Percentiles rank a stretch among this genome's conserved stretches.
These are phyloP conservation scores for Cyclostephanos invisitatus DNA, from an alignment of 108 stramenopile genomes.

Conservation along the genomic window DNA sequence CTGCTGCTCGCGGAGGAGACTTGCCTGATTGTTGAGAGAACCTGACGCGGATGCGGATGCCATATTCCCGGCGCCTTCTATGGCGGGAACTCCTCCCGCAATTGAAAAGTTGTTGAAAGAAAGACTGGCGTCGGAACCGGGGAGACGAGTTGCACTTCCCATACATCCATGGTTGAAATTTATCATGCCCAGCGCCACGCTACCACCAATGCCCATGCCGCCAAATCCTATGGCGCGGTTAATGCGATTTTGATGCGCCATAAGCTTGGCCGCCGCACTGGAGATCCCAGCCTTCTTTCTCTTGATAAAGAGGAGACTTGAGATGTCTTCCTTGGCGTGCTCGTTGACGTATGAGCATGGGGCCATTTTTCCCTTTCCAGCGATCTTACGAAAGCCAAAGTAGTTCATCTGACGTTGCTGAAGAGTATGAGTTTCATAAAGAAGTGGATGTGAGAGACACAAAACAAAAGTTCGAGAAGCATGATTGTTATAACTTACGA, in stretches of 20 bases:
- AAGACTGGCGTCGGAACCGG: not conserved
- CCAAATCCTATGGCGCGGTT: slow-evolving; percentile 6
- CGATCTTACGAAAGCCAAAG: slow-evolving; percentile 92
- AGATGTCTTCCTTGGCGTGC: slow-evolving; percentile 79
- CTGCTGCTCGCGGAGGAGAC: slow-evolving; percentile 35
- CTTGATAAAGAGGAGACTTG: slow-evolving; percentile 85
- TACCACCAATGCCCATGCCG: slow-evolving; percentile 21
- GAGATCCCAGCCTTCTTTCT: slow-evolving; percentile 45
- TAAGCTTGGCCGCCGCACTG: slow-evolving; percentile 31
- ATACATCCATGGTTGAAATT: slow-evolving; percentile 7
- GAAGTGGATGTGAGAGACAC: not conserved
- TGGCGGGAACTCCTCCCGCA: slow-evolving; percentile 12
- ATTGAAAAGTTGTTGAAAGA: slow-evolving; percentile 8
- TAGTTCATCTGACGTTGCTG: slow-evolving; percentile 88
- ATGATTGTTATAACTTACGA: slow-evolving; percentile 32
- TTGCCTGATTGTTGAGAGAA: slow-evolving; percentile 14
- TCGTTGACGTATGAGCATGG: slow-evolving; percentile 93
- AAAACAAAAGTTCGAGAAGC: not conserved
- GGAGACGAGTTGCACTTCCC: slow-evolving; percentile 4
- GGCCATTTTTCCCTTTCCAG: slow-evolving; percentile 92
- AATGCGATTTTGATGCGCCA: slow-evolving; percentile 35
- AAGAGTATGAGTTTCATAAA: not conserved
- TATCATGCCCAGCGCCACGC: not conserved
- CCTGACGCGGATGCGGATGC: not conserved
- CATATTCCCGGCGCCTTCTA: slow-evolving; percentile 11